Evolutionary conservation across 2,329 filamentous ascomycete genomes (phyloP).

Genomic region (Mycosphaerella sp.): DNA sequence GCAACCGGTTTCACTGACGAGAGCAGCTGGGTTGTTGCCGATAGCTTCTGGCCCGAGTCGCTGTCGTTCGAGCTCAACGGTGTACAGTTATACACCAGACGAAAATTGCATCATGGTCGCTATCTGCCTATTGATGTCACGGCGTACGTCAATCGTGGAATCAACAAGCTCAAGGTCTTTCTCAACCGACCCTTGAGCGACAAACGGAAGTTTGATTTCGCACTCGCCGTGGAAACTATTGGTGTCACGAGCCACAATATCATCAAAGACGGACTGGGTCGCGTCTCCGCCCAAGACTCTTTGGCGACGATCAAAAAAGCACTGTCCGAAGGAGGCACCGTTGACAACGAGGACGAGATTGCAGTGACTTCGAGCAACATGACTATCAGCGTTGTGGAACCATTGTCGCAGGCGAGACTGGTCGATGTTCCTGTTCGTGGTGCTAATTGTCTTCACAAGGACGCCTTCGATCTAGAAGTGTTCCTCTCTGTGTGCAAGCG

Average conservation of each 20-base stretch:
- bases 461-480: constrained; percentile 84
- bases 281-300: constrained; percentile 44
- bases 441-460: constrained; percentile 62
- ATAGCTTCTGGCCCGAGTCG: constrained; percentile 64
- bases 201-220: constrained; percentile 43
- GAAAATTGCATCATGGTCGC: constrained; percentile 66
- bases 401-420: constrained; percentile 43
- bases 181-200: constrained; percentile 38
- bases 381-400: constrained; percentile 43
- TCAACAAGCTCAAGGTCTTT: constrained; percentile 55
- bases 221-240: constrained; percentile 64
- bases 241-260: constrained; percentile 44
- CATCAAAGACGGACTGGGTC: constrained; percentile 34
- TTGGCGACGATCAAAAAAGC: constrained; percentile 53
- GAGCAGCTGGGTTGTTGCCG: constrained; percentile 55
- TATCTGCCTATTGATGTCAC: constrained; percentile 74
- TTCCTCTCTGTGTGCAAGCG: constrained; percentile 63
- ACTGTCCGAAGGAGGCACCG: constrained; percentile 25
- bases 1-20: constrained; percentile 36
- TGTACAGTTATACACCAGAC: constrained; percentile 48
- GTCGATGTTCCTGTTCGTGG: constrained; percentile 69
- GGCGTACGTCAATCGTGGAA: constrained; percentile 48
- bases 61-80: constrained; percentile 65
- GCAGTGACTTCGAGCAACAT: constrained; percentile 36
- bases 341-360: constrained; percentile 52